A percentile compares a stretch with the other conserved stretches of the same genome.
Evolutionary conservation across 73 alveolate genomes (phyloP).

Genomic region (Strombidium stylifer): DNA sequence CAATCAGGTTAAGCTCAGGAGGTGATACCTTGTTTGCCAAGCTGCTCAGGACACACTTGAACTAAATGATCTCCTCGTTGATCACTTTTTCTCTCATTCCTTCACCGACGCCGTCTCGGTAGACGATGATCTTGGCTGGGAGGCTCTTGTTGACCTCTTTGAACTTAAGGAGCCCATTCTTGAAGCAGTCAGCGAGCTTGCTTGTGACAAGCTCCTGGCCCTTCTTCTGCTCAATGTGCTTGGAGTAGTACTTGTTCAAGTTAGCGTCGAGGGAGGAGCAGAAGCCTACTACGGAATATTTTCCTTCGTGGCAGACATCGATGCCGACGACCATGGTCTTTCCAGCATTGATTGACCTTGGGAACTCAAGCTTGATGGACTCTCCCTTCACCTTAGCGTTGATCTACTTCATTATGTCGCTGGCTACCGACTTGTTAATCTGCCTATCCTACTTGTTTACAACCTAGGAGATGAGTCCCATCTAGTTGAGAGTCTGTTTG

Average conservation of each 20-base stretch:
- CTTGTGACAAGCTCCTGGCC: constrained; percentile 35
- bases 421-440: constrained; percentile 20
- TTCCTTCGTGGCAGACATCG: constrained; percentile 58
- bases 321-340: constrained; percentile 63
- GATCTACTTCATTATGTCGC: constrained; percentile 22
- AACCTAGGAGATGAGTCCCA: constrained; percentile 18
- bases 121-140: constrained; percentile 69
- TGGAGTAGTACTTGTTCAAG: constrained; percentile 51
- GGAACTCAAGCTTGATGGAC: constrained; percentile 8
- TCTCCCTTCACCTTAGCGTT: constrained; percentile 42
- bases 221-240: constrained; percentile 29
- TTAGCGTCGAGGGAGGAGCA: constrained; percentile 58
- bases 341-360: constrained; percentile 17
- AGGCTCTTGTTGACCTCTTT: constrained; percentile 40
- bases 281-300: constrained; percentile 49
- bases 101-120: constrained; percentile 85
- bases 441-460: neutral
- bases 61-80: constrained; percentile 61
- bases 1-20: constrained; percentile 66
- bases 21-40: constrained; percentile 16
- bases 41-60: constrained; percentile 37
- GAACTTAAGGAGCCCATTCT: constrained; percentile 27
- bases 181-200: constrained; percentile 28
- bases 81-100: constrained; percentile 58
- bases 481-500: constrained; percentile 24